These are phyloP conservation scores for Acanthochlamys bracteata DNA, from an alignment of 106 monocot species.

Conservation along the genomic window DNA sequence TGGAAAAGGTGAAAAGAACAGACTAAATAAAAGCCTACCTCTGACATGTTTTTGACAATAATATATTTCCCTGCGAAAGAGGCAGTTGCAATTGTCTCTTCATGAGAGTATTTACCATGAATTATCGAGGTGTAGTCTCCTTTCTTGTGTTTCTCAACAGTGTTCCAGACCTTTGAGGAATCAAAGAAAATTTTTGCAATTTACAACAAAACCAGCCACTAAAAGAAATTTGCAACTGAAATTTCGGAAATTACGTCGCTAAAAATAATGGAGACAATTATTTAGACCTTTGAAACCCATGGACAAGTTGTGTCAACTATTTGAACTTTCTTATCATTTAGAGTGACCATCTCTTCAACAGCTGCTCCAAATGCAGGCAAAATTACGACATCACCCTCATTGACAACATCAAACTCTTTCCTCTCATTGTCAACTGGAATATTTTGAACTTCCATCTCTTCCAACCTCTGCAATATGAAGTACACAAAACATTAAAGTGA, in stretches of 20 bases:
- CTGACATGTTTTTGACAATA: slow-evolving; percentile 81
- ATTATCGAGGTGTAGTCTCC: slow-evolving; percentile 92
- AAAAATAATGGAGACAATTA: background rate
- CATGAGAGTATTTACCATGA: slow-evolving; percentile 91
- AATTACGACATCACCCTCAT: slow-evolving; percentile 79
- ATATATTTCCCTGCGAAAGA: slow-evolving; percentile 91
- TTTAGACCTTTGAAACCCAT: slow-evolving; percentile 92
- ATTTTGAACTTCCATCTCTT: slow-evolving; percentile 78
- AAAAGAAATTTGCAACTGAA: background rate
- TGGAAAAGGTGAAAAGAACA: no score
- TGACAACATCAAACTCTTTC: slow-evolving; percentile 71
- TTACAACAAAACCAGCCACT: slow-evolving; percentile 1
- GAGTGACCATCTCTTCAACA: slow-evolving; percentile 83
- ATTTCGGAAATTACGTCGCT: background rate
- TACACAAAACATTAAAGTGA: background rate
- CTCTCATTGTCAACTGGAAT: slow-evolving; percentile 69
- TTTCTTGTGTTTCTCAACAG: slow-evolving; percentile 96
- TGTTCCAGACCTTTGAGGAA: slow-evolving; percentile 79
- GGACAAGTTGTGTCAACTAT: slow-evolving; percentile 99
- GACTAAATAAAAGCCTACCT: slow-evolving; percentile 29
- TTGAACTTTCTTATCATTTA: slow-evolving; percentile 86
- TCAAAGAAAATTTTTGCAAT: background rate
- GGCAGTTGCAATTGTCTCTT: slow-evolving; percentile 92
- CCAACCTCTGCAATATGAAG: slow-evolving; percentile 48
- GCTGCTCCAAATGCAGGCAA: slow-evolving; percentile 96